Percentiles rank a stretch among this genome's conserved stretches.
phyloP scores from a whole-genome alignment of 805 yeast species.

The Grigorovia transvaalensis region DNA sequence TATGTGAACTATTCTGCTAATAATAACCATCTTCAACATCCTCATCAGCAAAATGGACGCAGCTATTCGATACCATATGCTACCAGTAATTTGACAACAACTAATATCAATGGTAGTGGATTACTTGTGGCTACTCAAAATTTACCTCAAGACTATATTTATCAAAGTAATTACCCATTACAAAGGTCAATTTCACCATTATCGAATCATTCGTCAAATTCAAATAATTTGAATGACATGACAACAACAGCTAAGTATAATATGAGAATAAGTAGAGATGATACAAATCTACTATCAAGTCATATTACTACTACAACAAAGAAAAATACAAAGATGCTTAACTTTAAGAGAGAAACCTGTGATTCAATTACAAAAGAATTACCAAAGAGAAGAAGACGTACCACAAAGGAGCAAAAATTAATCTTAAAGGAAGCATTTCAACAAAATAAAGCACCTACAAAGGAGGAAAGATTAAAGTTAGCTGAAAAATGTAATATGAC shows the following conservation, averaged over 20 bases:
- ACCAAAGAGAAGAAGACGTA: slow-evolving; percentile 55
- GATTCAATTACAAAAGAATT: background rate
- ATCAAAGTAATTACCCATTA: background rate
- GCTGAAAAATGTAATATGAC: slow-evolving; percentile 78
- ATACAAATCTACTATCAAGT: slow-evolving; percentile 20
- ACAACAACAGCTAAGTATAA: background rate
- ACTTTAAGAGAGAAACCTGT: background rate
- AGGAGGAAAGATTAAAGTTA: slow-evolving; percentile 59
- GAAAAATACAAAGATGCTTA: background rate
- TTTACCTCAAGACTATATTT: background rate
- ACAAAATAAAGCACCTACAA: slow-evolving; percentile 70
- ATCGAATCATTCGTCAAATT: background rate
- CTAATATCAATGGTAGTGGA: background rate
- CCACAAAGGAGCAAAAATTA: slow-evolving; percentile 62
- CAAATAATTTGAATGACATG: background rate
- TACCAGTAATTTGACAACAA: background rate
- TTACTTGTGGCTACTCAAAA: background rate
- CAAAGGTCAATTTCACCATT: background rate
- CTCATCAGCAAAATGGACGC: background rate
- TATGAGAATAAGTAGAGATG: background rate
- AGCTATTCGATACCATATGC: background rate
- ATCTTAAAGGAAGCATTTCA: slow-evolving; percentile 71
- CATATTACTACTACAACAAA: background rate
- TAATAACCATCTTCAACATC: no score
- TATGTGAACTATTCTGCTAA: background rate